Evolutionary conservation across 139 green algal genomes (phyloP), one percentile per base, ranked within the genome.

Genomic region (Chlamydomonas schloesseri): DNA sequence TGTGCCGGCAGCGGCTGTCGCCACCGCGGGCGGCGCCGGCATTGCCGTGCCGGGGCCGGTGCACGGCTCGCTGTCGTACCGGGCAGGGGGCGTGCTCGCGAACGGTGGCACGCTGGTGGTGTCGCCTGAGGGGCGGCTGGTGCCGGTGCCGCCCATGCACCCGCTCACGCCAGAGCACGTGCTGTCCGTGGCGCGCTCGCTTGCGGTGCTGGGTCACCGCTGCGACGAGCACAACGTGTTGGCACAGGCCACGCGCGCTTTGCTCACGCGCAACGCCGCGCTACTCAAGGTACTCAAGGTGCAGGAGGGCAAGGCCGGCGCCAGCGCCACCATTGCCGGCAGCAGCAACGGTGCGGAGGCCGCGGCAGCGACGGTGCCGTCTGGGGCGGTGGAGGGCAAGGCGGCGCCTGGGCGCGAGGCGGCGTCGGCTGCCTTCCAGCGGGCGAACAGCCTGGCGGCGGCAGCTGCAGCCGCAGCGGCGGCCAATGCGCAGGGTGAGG

Each of bases 171-270:
- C 69, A 17, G 69, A 71, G 53, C 34, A 33, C 9, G 9, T 87
- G 34, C 24, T 47, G 24, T 55, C 34, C 14, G 46, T 53, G 69
- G 69, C 72, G 53, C 17, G 29, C 17, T 70, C 81, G 24, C 53
- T 87, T 34, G 81, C 81, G 69, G 69, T 55, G 31, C 53, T 87
- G 53, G 81, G 81, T 13, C 31, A 80, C 81, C 69, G 53, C 10
- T 55, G 18, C 31, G 67, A 69, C 0, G 26, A 46, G 26, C 24
- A 29, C 9, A 67, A 73, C n/a, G 67, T 67, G 33, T n/a, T 85
- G 18, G 65, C 37, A 20, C 31, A 36, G 67, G 60, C 72, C 14
- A 11, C 72, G 29, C 65, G 65, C 20, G 50, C 13, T 3, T 31
- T 85, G 79, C 79, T 85, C 24, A 8, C 31, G 2, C 33, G 62